Evolutionary conservation across 129 eudicot species (phyloP), one percentile per base, ranked within the genome.

Genomic region (carrot (Daucus carota)): DNA sequence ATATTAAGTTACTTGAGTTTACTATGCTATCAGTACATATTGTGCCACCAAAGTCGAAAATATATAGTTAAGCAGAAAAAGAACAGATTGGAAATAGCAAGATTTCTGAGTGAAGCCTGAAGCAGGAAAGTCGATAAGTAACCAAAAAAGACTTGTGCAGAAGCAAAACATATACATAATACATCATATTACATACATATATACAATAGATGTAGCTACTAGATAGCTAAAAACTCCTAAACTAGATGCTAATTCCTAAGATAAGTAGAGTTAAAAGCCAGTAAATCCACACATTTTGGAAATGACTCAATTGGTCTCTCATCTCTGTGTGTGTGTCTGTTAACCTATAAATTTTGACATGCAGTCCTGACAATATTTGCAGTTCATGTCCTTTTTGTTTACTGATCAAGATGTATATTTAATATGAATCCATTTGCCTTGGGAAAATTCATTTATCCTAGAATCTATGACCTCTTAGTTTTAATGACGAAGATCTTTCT

Each of bases 141-240:
- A n/a, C n/a, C n/a, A n/a, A n/a, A n/a, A n/a, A n/a, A n/a, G 3
- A 14, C 40, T 63, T 29, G 70, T 31, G 20, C 69, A 62, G 7
- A 62, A 62, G 68, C 5, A 66, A 66, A 26, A 67, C 38, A 63
- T 63, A 63, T 63, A 63, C 38, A 57, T n/a, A 63, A 79, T 77
- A 79, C 85, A 78, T 73, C 82, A 84, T 88, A 84, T 82, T 76
- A 76, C 81, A 62, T 84, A 76, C 81, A 81, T n/a, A n/a, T n/a
- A n/a, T 72, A 75, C 15, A 40, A 68, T 57, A 32, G 50, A 62
- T 68, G 72, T 52, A 84, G 65, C 65, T 57, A 57, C 31, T 43
- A 77, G 65, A 67, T 62, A 74, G 28, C 47, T 29, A 33, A 43
- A n/a, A 10, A 71, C 44, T 18, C 20, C 16, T 20, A 34, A 36